Base-by-base conservation (phyloP, 192 early-diverging fungal genomes). In the Coemansia sp. region DNA sequence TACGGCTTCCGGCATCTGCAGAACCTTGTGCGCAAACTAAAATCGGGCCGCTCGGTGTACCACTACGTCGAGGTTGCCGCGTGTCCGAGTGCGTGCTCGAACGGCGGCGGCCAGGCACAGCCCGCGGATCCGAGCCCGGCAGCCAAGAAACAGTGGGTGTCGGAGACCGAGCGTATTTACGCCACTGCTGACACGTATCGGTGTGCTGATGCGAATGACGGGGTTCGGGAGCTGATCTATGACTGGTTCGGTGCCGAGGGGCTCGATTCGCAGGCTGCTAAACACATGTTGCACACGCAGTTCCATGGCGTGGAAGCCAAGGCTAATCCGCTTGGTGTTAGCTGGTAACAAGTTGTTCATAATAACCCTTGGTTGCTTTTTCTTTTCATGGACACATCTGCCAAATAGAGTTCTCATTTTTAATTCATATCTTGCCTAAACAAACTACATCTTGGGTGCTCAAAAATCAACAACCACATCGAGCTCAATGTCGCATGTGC, bases 1-100 rank as follows among this genome's bases (percentile, higher is more conserved):
- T 97, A 98, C 73, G 95, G 97, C 7, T 99, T 99, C 82, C 82
- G 94, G 11, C 97, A 99, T 65, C 91, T 99, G 56, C 97, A 99
- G 72, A 98, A 97, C 55, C 76, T 99, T 52, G 93, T 99, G 35
- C 87, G 97, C n/a, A 99, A 98, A 70, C 83, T 95, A 47, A 95
- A 95, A 56, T 82, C 84, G 6, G 84, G 86, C 24, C 86, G 86
- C 32, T 84, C 82, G 22, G 60, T 72, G 4, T 96, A 93, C 71
- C 88, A 97, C 64, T 99, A 89, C 65, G 90, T 98, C 1, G 95
- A 99, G 60, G 91, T 99, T 14, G 95, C 95, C 85, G 97, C 97
- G 1, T 99, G 97, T 63, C 97, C 97, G 0, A 88, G 86, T 18
- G 97, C 94, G 8, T 99, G 97, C 79, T 92, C 94, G 31, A 98